Base-by-base conservation (phyloP, 257 asterid species). In the Knoxia roxburghii region DNA sequence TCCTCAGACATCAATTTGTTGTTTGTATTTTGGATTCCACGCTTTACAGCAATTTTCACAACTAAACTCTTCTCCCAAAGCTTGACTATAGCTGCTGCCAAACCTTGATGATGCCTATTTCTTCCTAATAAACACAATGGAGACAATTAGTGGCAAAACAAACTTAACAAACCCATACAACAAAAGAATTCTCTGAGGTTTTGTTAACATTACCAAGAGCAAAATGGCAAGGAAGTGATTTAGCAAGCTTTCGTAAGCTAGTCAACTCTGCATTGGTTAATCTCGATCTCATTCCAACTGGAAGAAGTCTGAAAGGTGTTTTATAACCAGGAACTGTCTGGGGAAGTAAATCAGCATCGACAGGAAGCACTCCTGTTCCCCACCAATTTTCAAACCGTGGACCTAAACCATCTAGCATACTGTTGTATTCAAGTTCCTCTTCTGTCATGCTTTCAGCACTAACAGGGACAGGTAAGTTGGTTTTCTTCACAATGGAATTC, bases 291-390 rank as follows among this genome's bases (percentile, higher is more conserved):
- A 88, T 93, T 77, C 96, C 90, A 63, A 88, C 80, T 52, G 99
- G 96, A 77, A 93, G 95, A 83, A 93, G 92, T 79, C 99, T 87
- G 79, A 93, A 82, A 43, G 99, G 99, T 23, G 97, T 85, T 73
- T 85, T 93, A 59, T 90, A 93, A 75, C 95, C 99, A 29, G 89
- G 86, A 80, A 93, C 72, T 64, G 87, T 80, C 78, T 65, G 95
- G 74, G 96, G 97, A 74, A 93, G 99, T 74, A 84, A 81, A 83
- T 93, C 99, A 69, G 97, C 99, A 77, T 93, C 97, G 61, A 93
- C 95, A 66, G 99, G 99, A 79, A 88, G 95, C 56, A 90, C 80
- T 59, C 99, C 99, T n/a, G 92, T 93, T 67, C 99, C 99, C 99
- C 99, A 93, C 99, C 99, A 93, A 64, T 93, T 96, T 72, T 93